Base-by-base conservation (phyloP, 192 early-diverging fungal genomes). In the Lobulomyces angularis region DNA sequence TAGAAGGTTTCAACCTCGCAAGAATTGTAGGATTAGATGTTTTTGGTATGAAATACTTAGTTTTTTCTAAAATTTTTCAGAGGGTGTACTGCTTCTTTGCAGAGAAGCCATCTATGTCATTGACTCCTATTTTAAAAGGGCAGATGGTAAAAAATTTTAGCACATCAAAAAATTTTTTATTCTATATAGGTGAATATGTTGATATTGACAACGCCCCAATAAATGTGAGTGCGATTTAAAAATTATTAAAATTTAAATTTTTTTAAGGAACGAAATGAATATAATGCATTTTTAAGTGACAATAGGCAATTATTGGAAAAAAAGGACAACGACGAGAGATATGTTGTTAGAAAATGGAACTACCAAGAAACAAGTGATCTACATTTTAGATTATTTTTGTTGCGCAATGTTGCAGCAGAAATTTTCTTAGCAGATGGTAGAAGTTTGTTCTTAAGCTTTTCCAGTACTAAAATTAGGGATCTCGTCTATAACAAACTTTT, bases 331-430 rank as follows among this genome's bases (percentile, higher is more conserved):
- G 2, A 19, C 28, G 8, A 51, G 33, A 37, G 17, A 45, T 40
- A 8, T 1, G 1, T 30, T 5, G 12, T 2, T 5, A 16, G 46
- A 22, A 14, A 35, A 24, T 36, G 24, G 19, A 46, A 5, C 45
- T 20, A 37, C 21, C 18, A 19, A 17, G 36, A 42, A 16, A 52
- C 14, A 20, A 62, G 71, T 27, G 79, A 82, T 45, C 64, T 83
- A 0, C 71, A 77, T 44, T 74, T 75, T 40, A 40, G 75, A 27
- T 55, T 64, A 42, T 80, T 74, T 36, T 48, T 76, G 2, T 80
- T 80, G 37, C 35, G 82, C 23, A 74, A 81, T 50, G 81, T 84
- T 19, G 82, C 80, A 3, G 29, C 83, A n/a, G 82, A 84, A 54
- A 56, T 84, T 16, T 84, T 84, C 47, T 67, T 81, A 45, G 55